Base-by-base conservation (phyloP, 2,329 filamentous ascomycete genomes). In the Paramyrothecium sp. region DNA sequence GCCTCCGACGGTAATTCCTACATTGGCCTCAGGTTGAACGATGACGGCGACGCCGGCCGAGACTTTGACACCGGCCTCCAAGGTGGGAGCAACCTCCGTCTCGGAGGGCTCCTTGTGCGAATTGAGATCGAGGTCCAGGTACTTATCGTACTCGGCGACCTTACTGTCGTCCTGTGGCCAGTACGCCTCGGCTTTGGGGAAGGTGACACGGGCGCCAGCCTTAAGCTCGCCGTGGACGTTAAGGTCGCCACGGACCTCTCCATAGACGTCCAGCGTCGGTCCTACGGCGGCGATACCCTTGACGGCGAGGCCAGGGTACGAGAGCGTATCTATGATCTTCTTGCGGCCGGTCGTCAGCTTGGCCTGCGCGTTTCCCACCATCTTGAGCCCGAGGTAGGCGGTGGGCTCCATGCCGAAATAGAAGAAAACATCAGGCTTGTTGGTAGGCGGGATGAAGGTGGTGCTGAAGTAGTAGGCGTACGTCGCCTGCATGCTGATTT, bases 201-300 rank as follows among this genome's bases (percentile, higher is more conserved):
- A 50, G 17, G 48, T 50, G 48, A 50, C n/a, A 21, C 48, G 48
- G 22, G 48, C 48, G 22, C 48, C 48, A 26, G 48, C 48, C 48
- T 26, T 20, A 7, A 50, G 48, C 19, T 50, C 48, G 17, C 48
- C 48, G 48, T 50, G 48, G 13, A 50, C 22, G 48, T 50, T 50
- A 22, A 50, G 48, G 48, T 50, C n/a, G 48, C 48, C 48, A 22
- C 48, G 17, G 54, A 58, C 49, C 48, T 58, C 41, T 13, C 58
- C 58, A n/a, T 48, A 60, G 8, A 63, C 52, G 54, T 61, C 62
- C 23, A 64, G 48, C 10, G 61, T 59, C 13, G 62, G 61, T 7
- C 62, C 62, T 8, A 63, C 54, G 3, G 59, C 58, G 7, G 61
- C 62, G 10, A 64, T 61, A 1, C 59, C 55, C 55, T 61, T 64